Evolutionary conservation across 305 asterid genomes (phyloP).

Genomic region (Plantago coronopus): DNA sequence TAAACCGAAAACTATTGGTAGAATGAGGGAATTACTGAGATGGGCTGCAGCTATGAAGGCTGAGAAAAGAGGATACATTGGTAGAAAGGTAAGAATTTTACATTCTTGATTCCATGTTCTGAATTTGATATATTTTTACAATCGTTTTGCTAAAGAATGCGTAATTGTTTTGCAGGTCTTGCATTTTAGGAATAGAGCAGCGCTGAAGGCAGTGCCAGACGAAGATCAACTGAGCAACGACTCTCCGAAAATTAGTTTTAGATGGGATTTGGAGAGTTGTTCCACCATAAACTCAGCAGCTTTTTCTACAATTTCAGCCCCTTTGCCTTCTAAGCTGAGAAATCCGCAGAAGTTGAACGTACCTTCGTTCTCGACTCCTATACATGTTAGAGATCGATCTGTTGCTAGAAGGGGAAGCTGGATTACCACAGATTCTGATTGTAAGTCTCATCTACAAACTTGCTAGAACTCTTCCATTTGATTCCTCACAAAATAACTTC

Average conservation of each 20-base stretch:
- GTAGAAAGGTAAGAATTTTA: conserved; percentile 44
- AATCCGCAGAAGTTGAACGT: conserved; percentile 21
- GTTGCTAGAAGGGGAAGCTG: conserved; percentile 46
- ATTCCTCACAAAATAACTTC: no score
- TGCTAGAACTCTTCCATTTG: neutral
- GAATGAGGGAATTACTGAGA: conserved; percentile 65
- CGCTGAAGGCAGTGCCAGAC: conserved; percentile 37
- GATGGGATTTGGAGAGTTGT: conserved; percentile 74
- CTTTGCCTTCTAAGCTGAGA: conserved; percentile 28
- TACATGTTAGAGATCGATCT: conserved; percentile 29
- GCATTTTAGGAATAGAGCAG: conserved; percentile 41
- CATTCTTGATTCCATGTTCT: neutral
- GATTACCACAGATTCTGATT: conserved; percentile 84
- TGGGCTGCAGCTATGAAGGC: conserved; percentile 72
- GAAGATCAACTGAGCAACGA: conserved; percentile 56
- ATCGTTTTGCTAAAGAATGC: neutral
- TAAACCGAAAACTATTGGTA: conserved; percentile 40
- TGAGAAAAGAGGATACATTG: conserved; percentile 51
- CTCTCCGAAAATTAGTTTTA: conserved; percentile 72
- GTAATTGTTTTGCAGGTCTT: conserved; percentile 40
- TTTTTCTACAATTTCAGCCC: conserved; percentile 38
- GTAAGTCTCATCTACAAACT: conserved; percentile 32
- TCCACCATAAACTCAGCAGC: conserved; percentile 47
- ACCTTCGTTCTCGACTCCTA: conserved; percentile 40
- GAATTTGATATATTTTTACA: neutral